Evolutionary conservation across 148 eudicot genomes (phyloP), one percentile per base, ranked within the genome.

Genomic region (Fallopia convolvulus): DNA sequence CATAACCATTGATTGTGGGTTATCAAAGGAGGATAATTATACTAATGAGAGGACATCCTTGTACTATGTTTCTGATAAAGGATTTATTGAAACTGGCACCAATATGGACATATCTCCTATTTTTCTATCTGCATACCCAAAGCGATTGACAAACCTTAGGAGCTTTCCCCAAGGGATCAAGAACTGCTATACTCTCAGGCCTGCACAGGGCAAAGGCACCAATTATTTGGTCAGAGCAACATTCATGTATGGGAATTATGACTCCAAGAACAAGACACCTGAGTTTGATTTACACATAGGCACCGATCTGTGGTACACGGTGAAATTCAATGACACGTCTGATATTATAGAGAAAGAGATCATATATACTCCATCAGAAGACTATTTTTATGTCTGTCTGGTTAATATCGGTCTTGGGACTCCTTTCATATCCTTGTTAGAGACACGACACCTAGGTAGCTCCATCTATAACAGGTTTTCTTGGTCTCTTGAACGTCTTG

Each of bases 161-260:
- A 81, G 84, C 55, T 87, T 87, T 79, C 87, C 89, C n/a, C 11
- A 79, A 12, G 84, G 83, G 40, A 74, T 30, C 33, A 82, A 76
- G 78, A 87, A 82, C 12, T 87, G 87, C 75, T 87, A 83, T 84
- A 84, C 85, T 5, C 6, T 84, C 1, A 55, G 13, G 23, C 83
- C 48, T 13, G 15, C 72, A 13, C 56, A 53, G 44, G 89, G 87
- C 0, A 73, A 39, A 23, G 78, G 72, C 44, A 47, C 42, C 3
- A 80, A 71, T 33, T 82, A 82, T 26, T 61, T 87, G 71, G 70
- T 87, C 44, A 48, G 89, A 33, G 87, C 87, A 50, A 15, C 32
- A 15, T 87, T 87, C 41, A 30, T 42, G 77, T 87, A 87, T 66
- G 89, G 87, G 26, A 83, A 84, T 68, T 87, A 87, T 44, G 89